A percentile compares a stretch with the other conserved stretches of the same genome.
Evolutionary conservation across 169 alveolate species (phyloP).

Genomic region (Eimeria zaria): DNA sequence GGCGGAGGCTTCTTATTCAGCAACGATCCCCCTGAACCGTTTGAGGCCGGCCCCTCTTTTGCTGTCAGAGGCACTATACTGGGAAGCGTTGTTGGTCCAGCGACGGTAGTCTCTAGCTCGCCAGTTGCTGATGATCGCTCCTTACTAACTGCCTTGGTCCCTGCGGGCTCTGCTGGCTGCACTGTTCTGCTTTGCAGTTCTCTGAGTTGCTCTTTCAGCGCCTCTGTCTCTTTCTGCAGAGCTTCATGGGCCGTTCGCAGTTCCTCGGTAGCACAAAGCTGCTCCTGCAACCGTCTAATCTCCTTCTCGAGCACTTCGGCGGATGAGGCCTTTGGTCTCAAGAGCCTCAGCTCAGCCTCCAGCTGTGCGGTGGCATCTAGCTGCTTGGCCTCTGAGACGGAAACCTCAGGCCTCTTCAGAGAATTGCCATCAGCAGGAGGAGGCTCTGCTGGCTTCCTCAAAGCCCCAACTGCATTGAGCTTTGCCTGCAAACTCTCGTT

Average conservation of each 20-base stretch:
- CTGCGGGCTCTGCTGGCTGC: neutral
- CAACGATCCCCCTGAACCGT: neutral
- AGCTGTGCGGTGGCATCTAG: conserved; percentile 13
- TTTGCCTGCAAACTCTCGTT: conserved; percentile 18
- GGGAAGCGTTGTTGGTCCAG: neutral
- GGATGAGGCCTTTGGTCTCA: conserved; percentile 44
- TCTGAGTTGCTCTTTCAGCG: conserved; percentile 17
- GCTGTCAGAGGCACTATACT: neutral
- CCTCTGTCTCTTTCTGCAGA: conserved; percentile 18
- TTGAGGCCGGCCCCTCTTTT: neutral
- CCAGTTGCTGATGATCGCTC: neutral
- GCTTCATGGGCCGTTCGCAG: conserved; percentile 33
- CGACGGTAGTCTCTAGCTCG: neutral
- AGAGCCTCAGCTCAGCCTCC: conserved; percentile 32
- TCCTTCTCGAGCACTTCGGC: conserved; percentile 45
- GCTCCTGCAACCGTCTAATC: conserved; percentile 17
- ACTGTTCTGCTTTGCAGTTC: conserved; percentile 16
- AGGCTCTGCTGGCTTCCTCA: neutral
- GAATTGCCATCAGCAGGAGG: neutral
- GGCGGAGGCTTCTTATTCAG: conserved; percentile 1
- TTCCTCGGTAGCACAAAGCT: conserved; percentile 33
- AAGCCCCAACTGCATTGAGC: conserved; percentile 14
- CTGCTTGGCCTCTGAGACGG: neutral
- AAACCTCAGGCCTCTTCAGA: neutral
- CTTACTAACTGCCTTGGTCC: neutral